Conservation (phyloP, 257 asterid genomes). For the Nicotiana knightiana region DNA sequence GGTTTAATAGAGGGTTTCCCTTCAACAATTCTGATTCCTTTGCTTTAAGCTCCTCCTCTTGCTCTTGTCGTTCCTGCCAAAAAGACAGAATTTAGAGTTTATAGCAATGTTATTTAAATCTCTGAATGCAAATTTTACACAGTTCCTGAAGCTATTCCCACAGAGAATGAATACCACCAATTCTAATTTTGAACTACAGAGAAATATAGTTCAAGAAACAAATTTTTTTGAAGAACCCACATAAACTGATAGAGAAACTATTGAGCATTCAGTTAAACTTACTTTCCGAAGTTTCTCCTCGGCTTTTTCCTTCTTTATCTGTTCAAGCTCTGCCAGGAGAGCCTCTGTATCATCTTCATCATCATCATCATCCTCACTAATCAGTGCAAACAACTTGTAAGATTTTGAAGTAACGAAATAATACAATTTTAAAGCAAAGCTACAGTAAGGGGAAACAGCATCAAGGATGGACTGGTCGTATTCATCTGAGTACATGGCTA, state of each 20-base stretch:
- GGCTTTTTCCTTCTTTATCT: slow-evolving; percentile 78
- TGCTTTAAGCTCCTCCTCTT: slow-evolving; percentile 74
- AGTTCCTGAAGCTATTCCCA: not conserved
- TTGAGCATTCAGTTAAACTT: slow-evolving; percentile 15
- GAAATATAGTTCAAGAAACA: not conserved
- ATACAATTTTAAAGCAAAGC: not conserved
- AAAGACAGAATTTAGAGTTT: not conserved
- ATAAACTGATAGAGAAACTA: not conserved
- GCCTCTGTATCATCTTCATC: slow-evolving; percentile 90
- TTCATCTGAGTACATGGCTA: not conserved
- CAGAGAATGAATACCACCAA: not conserved
- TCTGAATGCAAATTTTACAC: not conserved
- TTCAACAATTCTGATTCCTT: slow-evolving; percentile 77
- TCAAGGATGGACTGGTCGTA: not conserved
- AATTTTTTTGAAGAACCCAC: not conserved
- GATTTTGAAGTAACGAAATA: not conserved
- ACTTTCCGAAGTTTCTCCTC: slow-evolving; percentile 82
- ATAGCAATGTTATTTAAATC: not conserved
- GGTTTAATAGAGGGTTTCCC: slow-evolving; percentile 80
- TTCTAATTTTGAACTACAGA: not conserved
- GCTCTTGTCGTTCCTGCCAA: slow-evolving; percentile 60
- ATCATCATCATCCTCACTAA: slow-evolving; percentile 44
- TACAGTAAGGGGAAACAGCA: not conserved
- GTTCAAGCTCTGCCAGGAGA: slow-evolving; percentile 89
- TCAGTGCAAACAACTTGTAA: not conserved